phyloP scores from a whole-genome alignment of 192 early-diverging fungal genomes.

The Coemansia sp. region DNA sequence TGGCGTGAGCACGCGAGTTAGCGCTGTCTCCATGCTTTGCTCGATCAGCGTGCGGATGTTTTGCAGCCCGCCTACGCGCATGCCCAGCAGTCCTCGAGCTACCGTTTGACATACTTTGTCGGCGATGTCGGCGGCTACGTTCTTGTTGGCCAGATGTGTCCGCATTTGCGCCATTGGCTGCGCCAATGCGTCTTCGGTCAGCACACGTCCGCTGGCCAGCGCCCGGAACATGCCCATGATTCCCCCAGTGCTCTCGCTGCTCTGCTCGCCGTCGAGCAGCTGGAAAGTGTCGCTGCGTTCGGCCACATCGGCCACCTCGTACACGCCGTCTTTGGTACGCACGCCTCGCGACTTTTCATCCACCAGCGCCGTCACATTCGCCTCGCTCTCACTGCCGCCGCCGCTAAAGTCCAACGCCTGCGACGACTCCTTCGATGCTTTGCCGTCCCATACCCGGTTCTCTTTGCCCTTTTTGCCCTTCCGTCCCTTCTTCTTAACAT shows the following conservation, averaged over 20 bases:
- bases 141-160: constrained; percentile 88
- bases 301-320: constrained; percentile 74
- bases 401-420: constrained; percentile 52
- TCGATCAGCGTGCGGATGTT: constrained; percentile 72
- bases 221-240: constrained; percentile 71
- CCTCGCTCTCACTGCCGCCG: constrained; percentile 10
- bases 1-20: constrained; percentile 87
- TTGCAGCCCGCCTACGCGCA: constrained; percentile 75
- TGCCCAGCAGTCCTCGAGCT: constrained; percentile 65
- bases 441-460: constrained; percentile 76
- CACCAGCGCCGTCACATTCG: constrained; percentile 35
- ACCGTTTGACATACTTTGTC: constrained; percentile 83
- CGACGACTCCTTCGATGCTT: constrained; percentile 48
- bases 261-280: constrained; percentile 55
- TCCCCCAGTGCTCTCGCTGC: constrained; percentile 52
- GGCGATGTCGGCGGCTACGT: constrained; percentile 89
- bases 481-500: constrained; percentile 38
- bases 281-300: constrained; percentile 52
- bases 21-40: constrained; percentile 77
- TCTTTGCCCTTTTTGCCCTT: constrained; percentile 58
- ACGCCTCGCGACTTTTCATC: constrained; percentile 65
- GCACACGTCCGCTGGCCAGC: constrained; percentile 68
- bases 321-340: constrained; percentile 67
- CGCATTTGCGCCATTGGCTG: constrained; percentile 87
- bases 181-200: constrained; percentile 70